These are phyloP conservation scores for Coniochaeta sp. DNA, from an alignment of 2,329 filamentous ascomycete species.

Conservation along the genomic window DNA sequence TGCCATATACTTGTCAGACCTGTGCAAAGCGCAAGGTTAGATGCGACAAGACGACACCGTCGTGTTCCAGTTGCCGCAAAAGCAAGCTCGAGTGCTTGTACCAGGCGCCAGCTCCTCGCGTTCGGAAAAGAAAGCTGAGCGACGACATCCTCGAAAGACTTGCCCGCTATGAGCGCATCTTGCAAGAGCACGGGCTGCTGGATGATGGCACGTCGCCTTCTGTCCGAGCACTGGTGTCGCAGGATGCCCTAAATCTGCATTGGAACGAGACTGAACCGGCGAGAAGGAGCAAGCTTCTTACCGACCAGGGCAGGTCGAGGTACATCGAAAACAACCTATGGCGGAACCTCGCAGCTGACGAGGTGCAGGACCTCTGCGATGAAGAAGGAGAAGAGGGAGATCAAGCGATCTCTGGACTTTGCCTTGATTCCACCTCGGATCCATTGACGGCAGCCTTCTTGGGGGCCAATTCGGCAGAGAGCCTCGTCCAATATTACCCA, in stretches of 20 bases:
- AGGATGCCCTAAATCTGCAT: slow-evolving; percentile 5
- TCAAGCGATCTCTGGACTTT: slow-evolving; percentile 9
- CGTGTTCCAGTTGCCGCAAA: slow-evolving; percentile 18
- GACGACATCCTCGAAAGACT: slow-evolving; percentile 25
- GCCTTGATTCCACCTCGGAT: background rate
- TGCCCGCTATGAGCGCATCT: slow-evolving; percentile 29
- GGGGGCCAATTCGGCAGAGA: background rate
- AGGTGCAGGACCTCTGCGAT: slow-evolving; percentile 14
- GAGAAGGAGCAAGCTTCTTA: slow-evolving; percentile 13
- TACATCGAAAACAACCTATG: slow-evolving; percentile 30
- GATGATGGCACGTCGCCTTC: background rate
- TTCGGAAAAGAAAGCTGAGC: slow-evolving; percentile 26
- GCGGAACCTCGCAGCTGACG: slow-evolving; percentile 18
- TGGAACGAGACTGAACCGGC: slow-evolving; percentile 1
- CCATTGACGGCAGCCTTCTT: slow-evolving; percentile 10
- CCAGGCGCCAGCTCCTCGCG: slow-evolving; percentile 27
- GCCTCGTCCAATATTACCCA: slow-evolving; percentile 13
- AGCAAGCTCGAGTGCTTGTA: slow-evolving; percentile 29
- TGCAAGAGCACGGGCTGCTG: slow-evolving; percentile 26
- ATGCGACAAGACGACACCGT: slow-evolving; percentile 17
- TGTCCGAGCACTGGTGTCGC: background rate
- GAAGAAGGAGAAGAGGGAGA: slow-evolving; percentile 13
- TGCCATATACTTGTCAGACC: slow-evolving; percentile 18
- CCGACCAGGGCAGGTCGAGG: slow-evolving; percentile 25
- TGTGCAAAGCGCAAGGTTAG: slow-evolving; percentile 21